Conservation (phyloP, 805 yeast genomes). For the Saccharomycopsis olivae region DNA sequence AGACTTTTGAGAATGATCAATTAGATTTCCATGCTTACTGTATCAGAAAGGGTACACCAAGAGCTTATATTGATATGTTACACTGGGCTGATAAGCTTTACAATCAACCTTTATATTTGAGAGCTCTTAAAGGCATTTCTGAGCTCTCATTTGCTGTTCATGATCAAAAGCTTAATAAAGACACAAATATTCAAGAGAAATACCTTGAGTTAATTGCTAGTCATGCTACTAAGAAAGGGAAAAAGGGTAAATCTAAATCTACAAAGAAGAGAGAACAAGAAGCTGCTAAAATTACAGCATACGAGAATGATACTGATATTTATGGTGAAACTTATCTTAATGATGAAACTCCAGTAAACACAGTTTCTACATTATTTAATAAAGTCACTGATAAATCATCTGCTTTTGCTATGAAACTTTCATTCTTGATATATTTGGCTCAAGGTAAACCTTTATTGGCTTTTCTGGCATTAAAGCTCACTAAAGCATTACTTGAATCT, state of each 20-base stretch:
- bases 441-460: constrained; percentile 15
- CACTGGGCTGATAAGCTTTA: constrained; percentile 75
- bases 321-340: constrained; percentile 11
- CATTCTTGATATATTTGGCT: constrained; percentile 6
- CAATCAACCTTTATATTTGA: constrained; percentile 57
- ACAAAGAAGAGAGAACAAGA: constrained; percentile 11
- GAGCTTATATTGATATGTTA: constrained; percentile 68
- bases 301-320: constrained; percentile 14
- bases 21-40: constrained; percentile 91
- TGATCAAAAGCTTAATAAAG: constrained; percentile 10
- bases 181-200: constrained; percentile 6
- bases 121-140: constrained; percentile 59
- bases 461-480: constrained; percentile 11
- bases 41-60: constrained; percentile 80
- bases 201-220: neutral
- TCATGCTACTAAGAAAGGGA: constrained; percentile 7
- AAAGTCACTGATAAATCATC: constrained; percentile 6
- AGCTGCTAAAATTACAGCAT: constrained; percentile 3
- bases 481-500: neutral
- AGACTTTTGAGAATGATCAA: constrained; percentile 72
- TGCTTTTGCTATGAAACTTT: constrained; percentile 10
- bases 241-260: constrained; percentile 10
- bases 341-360: neutral
- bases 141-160: constrained; percentile 38
- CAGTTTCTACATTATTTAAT: neutral